These are phyloP conservation scores for Meyerozyma sp. DNA, from an alignment of 1,139 yeast species.

Conservation along the genomic window DNA sequence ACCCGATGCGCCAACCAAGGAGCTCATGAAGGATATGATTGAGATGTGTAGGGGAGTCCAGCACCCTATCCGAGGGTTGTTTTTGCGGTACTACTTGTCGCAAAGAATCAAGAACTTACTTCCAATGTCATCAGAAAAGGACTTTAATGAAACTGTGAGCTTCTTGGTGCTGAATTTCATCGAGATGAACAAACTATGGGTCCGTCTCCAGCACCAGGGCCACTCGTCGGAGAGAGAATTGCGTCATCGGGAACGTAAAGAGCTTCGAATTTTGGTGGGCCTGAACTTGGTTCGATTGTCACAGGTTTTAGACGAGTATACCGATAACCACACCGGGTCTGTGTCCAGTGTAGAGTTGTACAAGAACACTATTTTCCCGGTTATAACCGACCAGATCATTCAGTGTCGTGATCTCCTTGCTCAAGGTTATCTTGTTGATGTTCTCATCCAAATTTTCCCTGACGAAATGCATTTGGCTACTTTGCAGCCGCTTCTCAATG, in stretches of 20 bases:
- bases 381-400: constrained; percentile 80
- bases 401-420: constrained; percentile 92
- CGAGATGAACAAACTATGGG: constrained; percentile 98
- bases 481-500: constrained; percentile 57
- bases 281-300: constrained; percentile 85
- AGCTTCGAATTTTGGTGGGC: constrained; percentile 87
- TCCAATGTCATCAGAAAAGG: constrained; percentile 42
- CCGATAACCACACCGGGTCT: constrained; percentile 29
- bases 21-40: constrained; percentile 91
- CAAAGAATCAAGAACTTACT: constrained; percentile 76
- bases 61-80: constrained; percentile 87
- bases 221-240: constrained; percentile 77
- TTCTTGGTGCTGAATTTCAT: constrained; percentile 83
- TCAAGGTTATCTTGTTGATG: constrained; percentile 86
- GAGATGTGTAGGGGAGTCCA: constrained; percentile 99
- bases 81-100: constrained; percentile 80
- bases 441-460: constrained; percentile 88
- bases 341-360: constrained; percentile 42
- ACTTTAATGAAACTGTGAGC: constrained; percentile 58
- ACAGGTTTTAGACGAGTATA: constrained; percentile 69
- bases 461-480: constrained; percentile 85
- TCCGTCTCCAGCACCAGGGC: constrained; percentile 92
- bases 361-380: constrained; percentile 63
- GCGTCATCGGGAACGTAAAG: constrained; percentile 76
- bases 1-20: constrained; percentile 75